A percentile compares a stretch with the other conserved stretches of the same genome.
Evolutionary conservation across 768 basidiomycete species (phyloP).

Genomic region (Phlebiopsis gigantea): DNA sequence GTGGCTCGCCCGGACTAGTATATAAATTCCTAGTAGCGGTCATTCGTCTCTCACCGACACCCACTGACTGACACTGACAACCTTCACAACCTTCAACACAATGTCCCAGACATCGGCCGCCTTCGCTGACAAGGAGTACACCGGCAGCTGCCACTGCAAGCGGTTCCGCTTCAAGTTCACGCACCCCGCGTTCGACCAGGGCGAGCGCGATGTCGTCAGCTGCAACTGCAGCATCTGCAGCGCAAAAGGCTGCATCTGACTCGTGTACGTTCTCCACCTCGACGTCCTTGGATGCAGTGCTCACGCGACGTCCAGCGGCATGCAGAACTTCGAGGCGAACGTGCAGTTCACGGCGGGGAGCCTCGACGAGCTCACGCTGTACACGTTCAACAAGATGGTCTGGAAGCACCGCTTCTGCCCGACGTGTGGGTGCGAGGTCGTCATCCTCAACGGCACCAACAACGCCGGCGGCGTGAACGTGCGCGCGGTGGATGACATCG

Average conservation of each 20-base stretch:
- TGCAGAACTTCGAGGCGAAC: neutral
- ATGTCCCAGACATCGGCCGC: no score
- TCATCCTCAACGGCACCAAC: neutral
- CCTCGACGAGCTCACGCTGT: neutral
- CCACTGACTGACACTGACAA: no score
- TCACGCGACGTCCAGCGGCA: neutral
- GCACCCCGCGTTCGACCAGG: neutral
- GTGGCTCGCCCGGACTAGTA: no score
- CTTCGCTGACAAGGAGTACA: neutral
- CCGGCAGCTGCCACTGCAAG: slow-evolving; percentile 2
- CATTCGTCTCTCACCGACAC: no score
- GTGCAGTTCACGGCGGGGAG: neutral
- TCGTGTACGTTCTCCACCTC: neutral
- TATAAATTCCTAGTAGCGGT: no score
- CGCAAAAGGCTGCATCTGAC: neutral
- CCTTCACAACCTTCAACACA: no score
- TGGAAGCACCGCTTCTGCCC: neutral
- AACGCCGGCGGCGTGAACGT: neutral
- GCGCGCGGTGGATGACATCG: neutral
- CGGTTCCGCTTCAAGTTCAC: neutral
- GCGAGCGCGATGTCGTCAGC: neutral
- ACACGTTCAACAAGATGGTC: neutral
- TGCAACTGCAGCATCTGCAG: slow-evolving; percentile 4
- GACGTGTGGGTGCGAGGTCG: neutral
- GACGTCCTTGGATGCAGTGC: neutral